Evolutionary conservation across 2,329 filamentous ascomycete genomes (phyloP), one percentile per base, ranked within the genome.

Genomic region (Westerdykella ornata): DNA sequence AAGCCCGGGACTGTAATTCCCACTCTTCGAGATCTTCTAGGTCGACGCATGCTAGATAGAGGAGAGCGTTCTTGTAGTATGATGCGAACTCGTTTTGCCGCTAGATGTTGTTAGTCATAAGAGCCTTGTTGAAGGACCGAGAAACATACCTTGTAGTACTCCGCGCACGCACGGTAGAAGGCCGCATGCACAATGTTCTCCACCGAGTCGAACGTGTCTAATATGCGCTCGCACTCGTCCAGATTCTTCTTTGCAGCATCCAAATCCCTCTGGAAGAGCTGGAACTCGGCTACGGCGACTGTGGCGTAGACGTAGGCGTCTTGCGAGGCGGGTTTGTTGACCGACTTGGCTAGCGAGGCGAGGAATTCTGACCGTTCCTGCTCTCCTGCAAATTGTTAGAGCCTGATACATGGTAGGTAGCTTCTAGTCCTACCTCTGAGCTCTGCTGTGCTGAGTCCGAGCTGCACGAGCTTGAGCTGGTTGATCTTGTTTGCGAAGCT

Each of bases 401-500:
- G 35, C 16, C 9, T 34, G 3, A 26, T 3, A 3, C 6, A n/a
- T 16, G 11, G 45, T 22, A 30, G 14, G 8, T 14, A 32, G 11
- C 8, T 7, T 31, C 17, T 1, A 11, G n/a, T 30, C 14, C 5
- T 51, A 90, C 87, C 81, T 73, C 30, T 33, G 30, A 15, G 30
- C 78, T 76, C 68, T 85, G 94, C 72, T 94, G 83, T 59, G 83
- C 85, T 86, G 63, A 97, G 72, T 13, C 88, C 92, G 53, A 98
- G 73, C 52, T 86, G 84, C 53, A 98, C 92, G 54, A 97, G 83
- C 77, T 96, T 96, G 49, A 98, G 76, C 73, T 97, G 90, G 72
- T 97, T 98, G 76, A 98, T 96, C 77, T 94, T 96, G 66, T 95
- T 89, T 52, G 89, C 88, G 64, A 98, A 98, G 68, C 85, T 92